Conservation (phyloP, 2,329 filamentous ascomycete genomes). For the Coniochaeta hoffmannii region DNA sequence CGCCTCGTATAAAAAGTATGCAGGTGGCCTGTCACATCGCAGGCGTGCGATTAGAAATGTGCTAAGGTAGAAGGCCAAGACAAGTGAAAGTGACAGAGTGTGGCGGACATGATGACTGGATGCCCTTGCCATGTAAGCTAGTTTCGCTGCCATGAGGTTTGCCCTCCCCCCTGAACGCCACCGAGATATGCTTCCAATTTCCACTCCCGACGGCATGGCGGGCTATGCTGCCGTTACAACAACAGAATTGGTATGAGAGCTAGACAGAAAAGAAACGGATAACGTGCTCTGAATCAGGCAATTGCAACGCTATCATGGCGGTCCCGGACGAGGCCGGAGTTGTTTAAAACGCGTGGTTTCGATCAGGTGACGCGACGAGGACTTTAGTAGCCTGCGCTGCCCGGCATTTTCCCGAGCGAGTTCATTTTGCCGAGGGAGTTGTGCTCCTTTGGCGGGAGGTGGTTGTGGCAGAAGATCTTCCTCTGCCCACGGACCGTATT, state of each 20-base stretch:
- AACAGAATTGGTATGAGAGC: background rate
- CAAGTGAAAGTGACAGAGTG: background rate
- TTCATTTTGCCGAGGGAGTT: no score
- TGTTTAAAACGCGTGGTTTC: no score
- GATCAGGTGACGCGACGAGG: background rate
- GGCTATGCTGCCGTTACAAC: background rate
- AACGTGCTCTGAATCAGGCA: background rate
- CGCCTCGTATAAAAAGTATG: no score
- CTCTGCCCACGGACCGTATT: constrained; percentile 32
- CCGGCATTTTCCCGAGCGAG: constrained; percentile 48
- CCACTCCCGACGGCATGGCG: background rate
- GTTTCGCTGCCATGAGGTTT: background rate
- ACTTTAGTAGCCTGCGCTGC: constrained; percentile 42
- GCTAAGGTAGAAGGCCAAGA: background rate
- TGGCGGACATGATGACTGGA: background rate
- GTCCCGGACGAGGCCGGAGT: background rate
- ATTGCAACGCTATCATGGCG: background rate
- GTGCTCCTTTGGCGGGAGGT: constrained; percentile 40
- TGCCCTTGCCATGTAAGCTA: no score
- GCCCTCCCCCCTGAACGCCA: background rate
- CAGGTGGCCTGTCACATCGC: no score
- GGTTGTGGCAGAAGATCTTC: constrained; percentile 53
- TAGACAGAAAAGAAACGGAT: background rate
- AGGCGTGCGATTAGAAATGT: no score
- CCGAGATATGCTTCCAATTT: background rate